Percentiles rank a stretch among this genome's conserved stretches.
These are phyloP conservation scores for Flagelloscypha sp. DNA, from an alignment of 768 basidiomycete genomes.

Conservation along the genomic window DNA sequence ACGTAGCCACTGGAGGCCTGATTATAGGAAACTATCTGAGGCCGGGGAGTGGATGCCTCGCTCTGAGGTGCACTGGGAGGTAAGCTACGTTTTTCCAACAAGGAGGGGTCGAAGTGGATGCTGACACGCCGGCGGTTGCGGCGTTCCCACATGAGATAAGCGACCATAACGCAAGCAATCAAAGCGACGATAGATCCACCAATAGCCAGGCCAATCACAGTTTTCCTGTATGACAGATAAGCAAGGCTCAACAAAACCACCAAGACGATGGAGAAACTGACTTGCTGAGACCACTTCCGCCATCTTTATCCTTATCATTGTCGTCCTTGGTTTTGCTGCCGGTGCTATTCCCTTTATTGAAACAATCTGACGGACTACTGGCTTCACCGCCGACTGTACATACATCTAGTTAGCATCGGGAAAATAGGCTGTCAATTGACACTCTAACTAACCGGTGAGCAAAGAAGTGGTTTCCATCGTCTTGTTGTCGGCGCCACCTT, in stretches of 20 bases:
- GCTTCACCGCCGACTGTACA: constrained; percentile 21
- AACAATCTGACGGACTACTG: constrained; percentile 6
- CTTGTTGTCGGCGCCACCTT: constrained; percentile 32
- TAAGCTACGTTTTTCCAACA: constrained; percentile 16
- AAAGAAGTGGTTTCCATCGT: constrained; percentile 37
- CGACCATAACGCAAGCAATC: constrained; percentile 31
- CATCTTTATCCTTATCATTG: not conserved
- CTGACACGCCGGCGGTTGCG: constrained; percentile 20
- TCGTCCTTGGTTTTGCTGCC: constrained; percentile 6
- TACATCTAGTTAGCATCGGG: not conserved
- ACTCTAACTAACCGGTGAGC: constrained; percentile 28
- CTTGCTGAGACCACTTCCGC: constrained; percentile 1
- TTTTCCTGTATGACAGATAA: constrained; percentile 21
- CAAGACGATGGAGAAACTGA: constrained; percentile 5
- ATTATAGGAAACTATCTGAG: not conserved
- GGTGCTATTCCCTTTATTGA: not conserved
- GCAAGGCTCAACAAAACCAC: not conserved
- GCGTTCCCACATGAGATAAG: constrained; percentile 35
- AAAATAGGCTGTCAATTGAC: constrained; percentile 4
- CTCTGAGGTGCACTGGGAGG: not conserved
- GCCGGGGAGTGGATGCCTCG: not conserved
- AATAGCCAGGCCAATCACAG: constrained; percentile 38
- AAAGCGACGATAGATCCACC: constrained; percentile 33
- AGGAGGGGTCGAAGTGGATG: constrained; percentile 17
- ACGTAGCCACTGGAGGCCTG: constrained; percentile 13